These are phyloP conservation scores for Dendrobium huoshanense DNA, from an alignment of 106 monocot genomes.

Conservation along the genomic window DNA sequence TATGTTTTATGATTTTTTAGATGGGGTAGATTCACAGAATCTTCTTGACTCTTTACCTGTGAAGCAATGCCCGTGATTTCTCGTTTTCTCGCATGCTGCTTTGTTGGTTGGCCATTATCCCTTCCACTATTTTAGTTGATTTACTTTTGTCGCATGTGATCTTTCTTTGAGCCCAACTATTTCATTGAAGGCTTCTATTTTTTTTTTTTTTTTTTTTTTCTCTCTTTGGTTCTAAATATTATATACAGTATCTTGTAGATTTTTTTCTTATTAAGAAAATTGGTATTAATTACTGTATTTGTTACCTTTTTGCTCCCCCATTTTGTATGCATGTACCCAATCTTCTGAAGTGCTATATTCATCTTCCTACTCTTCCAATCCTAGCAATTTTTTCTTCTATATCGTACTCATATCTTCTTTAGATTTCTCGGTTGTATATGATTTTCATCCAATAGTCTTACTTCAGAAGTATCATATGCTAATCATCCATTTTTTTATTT, in stretches of 20 bases:
- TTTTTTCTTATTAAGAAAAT: not conserved
- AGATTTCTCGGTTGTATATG: not conserved
- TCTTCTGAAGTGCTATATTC: not conserved
- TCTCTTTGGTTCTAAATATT: slow-evolving; percentile 1
- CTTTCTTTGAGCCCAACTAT: not conserved
- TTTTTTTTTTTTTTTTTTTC: too few species aligned
- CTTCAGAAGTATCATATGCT: not conserved
- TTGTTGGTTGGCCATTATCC: slow-evolving; percentile 43
- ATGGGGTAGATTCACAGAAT: not conserved
- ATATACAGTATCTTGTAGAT: not conserved
- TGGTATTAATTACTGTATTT: slow-evolving; percentile 1
- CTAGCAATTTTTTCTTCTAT: not conserved
- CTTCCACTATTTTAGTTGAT: slow-evolving; percentile 8
- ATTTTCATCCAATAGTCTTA: not conserved
- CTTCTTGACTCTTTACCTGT: not conserved
- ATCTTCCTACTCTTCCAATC: not conserved
- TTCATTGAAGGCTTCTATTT: not conserved
- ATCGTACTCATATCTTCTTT: not conserved
- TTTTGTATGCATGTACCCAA: not conserved
- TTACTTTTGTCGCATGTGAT: slow-evolving; percentile 22
- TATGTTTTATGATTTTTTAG: not conserved
- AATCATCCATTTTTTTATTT: not conserved
- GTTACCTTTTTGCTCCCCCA: not conserved
- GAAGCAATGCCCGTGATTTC: slow-evolving; percentile 35
- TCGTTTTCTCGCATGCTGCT: slow-evolving; percentile 16